A percentile compares a stretch with the other conserved stretches of the same genome.
Evolutionary conservation across 2,329 filamentous ascomycete genomes (phyloP).

Genomic region (Fusarium clavum): DNA sequence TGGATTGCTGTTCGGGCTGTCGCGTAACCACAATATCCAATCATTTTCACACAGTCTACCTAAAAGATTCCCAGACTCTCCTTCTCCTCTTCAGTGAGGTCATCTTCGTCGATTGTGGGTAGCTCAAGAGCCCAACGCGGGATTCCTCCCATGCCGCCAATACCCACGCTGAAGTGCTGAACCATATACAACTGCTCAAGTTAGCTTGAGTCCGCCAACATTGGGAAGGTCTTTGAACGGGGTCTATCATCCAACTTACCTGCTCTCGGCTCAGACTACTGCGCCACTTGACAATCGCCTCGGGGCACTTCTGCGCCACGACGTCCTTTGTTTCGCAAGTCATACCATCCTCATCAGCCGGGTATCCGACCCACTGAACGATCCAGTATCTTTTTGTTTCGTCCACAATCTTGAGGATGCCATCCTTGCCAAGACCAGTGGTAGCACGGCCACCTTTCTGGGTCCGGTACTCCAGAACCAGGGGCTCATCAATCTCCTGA

Average conservation of each 20-base stretch:
- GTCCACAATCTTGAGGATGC: not conserved
- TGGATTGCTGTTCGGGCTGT: fast-evolving
- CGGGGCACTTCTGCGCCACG: fast-evolving
- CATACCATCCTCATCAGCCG: fast-evolving
- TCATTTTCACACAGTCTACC: fast-evolving
- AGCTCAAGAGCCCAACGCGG: not conserved
- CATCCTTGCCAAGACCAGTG: not conserved
- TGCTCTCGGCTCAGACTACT: not conserved
- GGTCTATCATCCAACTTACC: not conserved
- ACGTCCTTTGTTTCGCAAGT: fast-evolving
- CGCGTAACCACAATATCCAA: too few species aligned
- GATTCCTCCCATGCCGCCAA: not conserved
- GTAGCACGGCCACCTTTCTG: not conserved
- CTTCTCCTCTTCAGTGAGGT: not conserved
- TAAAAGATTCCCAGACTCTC: not conserved
- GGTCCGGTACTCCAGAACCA: not conserved
- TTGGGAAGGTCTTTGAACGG: fast-evolving
- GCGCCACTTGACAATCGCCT: not conserved
- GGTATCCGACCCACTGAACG: not conserved
- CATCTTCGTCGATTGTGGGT: not conserved
- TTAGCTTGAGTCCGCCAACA: not conserved
- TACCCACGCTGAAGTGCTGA: not conserved
- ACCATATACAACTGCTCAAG: not conserved
- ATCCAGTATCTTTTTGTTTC: not conserved
- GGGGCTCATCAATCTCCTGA: not conserved